Base-by-base conservation (phyloP, 176 grass and related monocot genomes). In the Paspalum vaginatum region DNA sequence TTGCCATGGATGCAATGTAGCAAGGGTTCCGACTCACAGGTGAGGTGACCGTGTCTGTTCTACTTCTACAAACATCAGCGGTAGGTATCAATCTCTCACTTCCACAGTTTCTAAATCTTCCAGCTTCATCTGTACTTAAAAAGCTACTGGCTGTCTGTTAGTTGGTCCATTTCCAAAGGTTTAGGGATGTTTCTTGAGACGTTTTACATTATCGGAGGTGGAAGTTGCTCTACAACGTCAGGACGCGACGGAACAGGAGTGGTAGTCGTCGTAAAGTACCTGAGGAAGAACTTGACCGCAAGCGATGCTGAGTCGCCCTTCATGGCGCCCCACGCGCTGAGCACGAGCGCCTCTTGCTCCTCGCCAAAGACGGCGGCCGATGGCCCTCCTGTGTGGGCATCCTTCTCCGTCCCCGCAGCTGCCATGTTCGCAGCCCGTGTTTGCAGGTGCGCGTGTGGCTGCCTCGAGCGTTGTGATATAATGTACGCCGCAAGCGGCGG, bases 231-330 rank as follows among this genome's bases (percentile, higher is more conserved):
- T n/a, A 14, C 52, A 60, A 14, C 27, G 1, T 2, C 26, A 51
- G 3, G 18, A 53, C 20, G 17, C 72, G 6, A 24, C 38, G 32
- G 43, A 17, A 53, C 8, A 11, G 16, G 11, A 11, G 55, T 9
- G 11, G 59, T 26, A 47, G 22, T 45, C 13, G 22, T 2, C 32
- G 3, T 3, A 32, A 32, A 32, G 32, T 32, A 90, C 87, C 87
- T 74, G 48, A 87, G 70, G 80, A 87, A 90, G 50, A 87, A 93
- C 63, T 87, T 82, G 74, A 87, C 74, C 48, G 80, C 84, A n/a
- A 90, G 39, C 80, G 68, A 58, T 11, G 76, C 76, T 16, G 63
- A 61, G 47, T 87, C 44, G 7, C 9, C 72, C 65, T 84, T 88
- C 83, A 92, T 89, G 84, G 70, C 63, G 41, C 69, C 76, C 91